phyloP scores from a whole-genome alignment of 2,329 filamentous ascomycete genomes.

The Hypomyces perniciosus region DNA sequence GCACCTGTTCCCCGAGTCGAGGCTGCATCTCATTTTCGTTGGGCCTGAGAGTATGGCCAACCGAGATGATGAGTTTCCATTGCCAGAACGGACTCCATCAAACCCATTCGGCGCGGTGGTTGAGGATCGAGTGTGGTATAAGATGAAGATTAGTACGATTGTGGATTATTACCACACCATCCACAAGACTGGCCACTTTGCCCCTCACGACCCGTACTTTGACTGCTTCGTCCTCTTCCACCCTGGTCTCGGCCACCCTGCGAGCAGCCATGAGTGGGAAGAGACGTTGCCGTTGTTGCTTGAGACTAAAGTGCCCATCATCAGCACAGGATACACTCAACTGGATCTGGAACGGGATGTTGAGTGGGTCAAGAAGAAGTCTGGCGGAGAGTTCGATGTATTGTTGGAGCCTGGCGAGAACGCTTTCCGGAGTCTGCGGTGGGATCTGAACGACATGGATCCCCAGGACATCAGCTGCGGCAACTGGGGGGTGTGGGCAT shows the following conservation, averaged over 20 bases:
- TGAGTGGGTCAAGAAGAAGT: conserved; percentile 80
- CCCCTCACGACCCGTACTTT: conserved; percentile 96
- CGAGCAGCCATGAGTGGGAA: conserved; percentile 88
- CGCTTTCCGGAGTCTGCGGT: conserved; percentile 83
- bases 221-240: conserved; percentile 98
- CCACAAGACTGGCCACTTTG: conserved; percentile 83
- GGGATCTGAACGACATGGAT: conserved; percentile 95
- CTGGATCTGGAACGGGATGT: conserved; percentile 92
- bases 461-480: conserved; percentile 91
- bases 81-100: conserved; percentile 73
- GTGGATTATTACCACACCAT: conserved; percentile 98
- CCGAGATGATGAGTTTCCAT: conserved; percentile 84
- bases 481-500: conserved; percentile 97
- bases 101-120: conserved; percentile 95
- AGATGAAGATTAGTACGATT: conserved; percentile 95
- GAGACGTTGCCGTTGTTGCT: conserved; percentile 83
- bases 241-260: conserved; percentile 89
- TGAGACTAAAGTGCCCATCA: conserved; percentile 91
- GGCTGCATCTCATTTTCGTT: conserved; percentile 88
- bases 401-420: conserved; percentile 92
- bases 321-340: conserved; percentile 94
- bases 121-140: conserved; percentile 80
- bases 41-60: conserved; percentile 95
- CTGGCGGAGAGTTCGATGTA: conserved; percentile 84
- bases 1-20: conserved; percentile 90